A percentile compares a stretch with the other conserved stretches of the same genome.
Conservation (phyloP, 2,329 filamentous ascomycete genomes). For the Alternaria infectoria region DNA sequence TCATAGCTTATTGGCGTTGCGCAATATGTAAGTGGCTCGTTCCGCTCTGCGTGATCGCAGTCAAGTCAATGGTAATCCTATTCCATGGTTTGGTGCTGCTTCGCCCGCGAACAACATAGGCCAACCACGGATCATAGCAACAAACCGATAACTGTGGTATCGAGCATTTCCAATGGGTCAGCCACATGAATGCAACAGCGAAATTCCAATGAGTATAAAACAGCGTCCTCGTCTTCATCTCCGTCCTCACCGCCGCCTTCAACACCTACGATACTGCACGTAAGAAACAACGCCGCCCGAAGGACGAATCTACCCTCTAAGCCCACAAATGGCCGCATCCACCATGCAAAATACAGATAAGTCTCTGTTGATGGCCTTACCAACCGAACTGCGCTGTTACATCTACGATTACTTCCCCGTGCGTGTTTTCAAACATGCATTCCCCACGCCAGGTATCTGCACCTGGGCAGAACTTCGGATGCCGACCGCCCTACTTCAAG, state of each 20-base stretch:
- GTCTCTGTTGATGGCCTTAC: neutral
- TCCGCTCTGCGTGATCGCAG: neutral
- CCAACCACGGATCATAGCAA: neutral
- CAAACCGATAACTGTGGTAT: neutral
- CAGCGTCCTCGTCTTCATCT: neutral
- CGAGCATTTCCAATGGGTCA: neutral
- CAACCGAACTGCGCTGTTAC: neutral
- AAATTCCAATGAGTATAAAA: neutral
- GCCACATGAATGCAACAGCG: neutral
- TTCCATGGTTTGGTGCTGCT: neutral
- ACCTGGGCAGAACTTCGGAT: neutral
- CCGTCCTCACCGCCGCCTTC: neutral
- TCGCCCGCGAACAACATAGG: neutral
- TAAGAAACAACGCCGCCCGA: neutral
- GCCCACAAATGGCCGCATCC: neutral
- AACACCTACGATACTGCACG: neutral
- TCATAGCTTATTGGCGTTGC: neutral
- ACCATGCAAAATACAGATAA: neutral
- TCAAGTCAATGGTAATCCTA: neutral
- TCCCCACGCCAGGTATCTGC: neutral
- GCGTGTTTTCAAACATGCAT: neutral
- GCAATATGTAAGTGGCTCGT: neutral
- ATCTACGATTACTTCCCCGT: neutral
- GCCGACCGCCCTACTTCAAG: neutral
- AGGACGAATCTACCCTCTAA: accelerated